These are phyloP conservation scores for Solanum etuberosum DNA, from an alignment of 257 asterid species.

Conservation along the genomic window DNA sequence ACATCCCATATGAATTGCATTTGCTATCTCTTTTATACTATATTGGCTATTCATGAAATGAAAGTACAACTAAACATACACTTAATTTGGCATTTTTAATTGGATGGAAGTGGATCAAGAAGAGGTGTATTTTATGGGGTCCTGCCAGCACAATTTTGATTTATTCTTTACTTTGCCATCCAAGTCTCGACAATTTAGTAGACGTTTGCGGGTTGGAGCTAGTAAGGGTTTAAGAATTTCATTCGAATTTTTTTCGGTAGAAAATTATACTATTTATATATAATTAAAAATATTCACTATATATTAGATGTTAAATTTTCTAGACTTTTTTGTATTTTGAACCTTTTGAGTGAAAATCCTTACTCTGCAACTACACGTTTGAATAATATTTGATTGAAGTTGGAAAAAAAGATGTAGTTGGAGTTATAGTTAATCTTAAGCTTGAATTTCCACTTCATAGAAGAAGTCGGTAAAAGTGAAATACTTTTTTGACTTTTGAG, in stretches of 20 bases:
- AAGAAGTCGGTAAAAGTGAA: background rate
- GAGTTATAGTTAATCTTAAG: background rate
- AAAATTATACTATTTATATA: too few relatives aligned
- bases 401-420: background rate
- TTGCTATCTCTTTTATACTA: background rate
- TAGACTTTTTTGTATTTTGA: accelerated
- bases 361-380: background rate
- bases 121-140: background rate
- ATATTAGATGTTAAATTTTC: too few relatives aligned
- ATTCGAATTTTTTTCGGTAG: accelerated
- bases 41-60: background rate
- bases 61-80: background rate
- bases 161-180: background rate
- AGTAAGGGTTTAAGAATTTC: too few relatives aligned
- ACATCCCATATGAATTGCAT: background rate
- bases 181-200: background rate
- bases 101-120: background rate
- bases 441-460: background rate
- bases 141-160: background rate
- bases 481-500: background rate
- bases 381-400: background rate
- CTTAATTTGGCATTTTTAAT: background rate
- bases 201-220: accelerated
- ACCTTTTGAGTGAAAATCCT: too few relatives aligned
- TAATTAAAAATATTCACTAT: too few relatives aligned